phyloP scores from a whole-genome alignment of 2,329 filamentous ascomycete genomes.

The Neurospora sp. region DNA sequence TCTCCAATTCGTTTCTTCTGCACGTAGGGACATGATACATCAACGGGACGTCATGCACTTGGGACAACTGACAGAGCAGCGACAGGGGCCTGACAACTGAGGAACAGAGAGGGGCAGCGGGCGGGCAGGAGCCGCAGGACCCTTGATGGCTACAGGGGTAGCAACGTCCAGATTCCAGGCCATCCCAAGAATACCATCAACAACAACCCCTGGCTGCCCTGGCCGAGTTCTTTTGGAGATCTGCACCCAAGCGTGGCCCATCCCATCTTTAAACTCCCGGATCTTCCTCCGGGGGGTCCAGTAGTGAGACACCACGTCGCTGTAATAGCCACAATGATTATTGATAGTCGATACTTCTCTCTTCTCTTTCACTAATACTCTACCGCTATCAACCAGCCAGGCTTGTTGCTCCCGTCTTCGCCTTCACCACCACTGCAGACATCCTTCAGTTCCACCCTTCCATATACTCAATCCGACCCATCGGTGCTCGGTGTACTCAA shows the following conservation, averaged over 20 bases:
- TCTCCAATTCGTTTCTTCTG: not conserved
- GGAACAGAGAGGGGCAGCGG: not conserved
- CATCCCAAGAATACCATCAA: not conserved
- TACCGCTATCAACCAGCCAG: not conserved
- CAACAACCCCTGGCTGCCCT: not conserved
- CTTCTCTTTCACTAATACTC: not conserved
- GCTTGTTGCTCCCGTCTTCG: not conserved
- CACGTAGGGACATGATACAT: not conserved
- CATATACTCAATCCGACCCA: not conserved
- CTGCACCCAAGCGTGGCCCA: not conserved
- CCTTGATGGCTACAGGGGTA: not conserved
- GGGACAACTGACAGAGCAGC: not conserved
- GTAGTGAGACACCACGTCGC: not conserved
- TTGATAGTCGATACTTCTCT: not conserved
- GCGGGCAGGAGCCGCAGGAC: not conserved
- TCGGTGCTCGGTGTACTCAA: not conserved
- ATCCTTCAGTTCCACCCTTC: not conserved
- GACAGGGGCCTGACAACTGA: not conserved
- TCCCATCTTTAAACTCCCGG: not conserved
- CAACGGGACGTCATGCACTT: not conserved
- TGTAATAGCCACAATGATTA: not conserved
- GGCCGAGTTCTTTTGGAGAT: not conserved
- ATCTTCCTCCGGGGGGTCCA: not conserved
- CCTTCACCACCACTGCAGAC: not conserved
- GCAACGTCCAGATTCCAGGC: not conserved